These are phyloP conservation scores for Pseudogymnoascus sp. DNA, from an alignment of 2,329 filamentous ascomycete genomes.

Conservation along the genomic window DNA sequence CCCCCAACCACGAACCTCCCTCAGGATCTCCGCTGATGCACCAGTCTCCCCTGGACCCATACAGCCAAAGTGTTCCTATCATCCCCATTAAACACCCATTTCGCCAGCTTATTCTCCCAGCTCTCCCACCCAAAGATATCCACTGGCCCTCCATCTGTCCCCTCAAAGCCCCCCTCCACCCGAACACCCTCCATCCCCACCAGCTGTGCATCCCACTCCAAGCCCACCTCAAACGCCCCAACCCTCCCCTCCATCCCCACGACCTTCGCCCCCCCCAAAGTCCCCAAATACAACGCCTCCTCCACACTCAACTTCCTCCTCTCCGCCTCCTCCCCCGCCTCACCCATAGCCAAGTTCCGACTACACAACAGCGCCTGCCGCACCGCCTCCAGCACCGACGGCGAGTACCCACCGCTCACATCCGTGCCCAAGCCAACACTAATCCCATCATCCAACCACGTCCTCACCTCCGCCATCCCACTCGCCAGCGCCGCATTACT, in stretches of 20 bases:
- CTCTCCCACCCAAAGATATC: conserved; percentile 87
- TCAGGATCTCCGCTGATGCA: conserved; percentile 47
- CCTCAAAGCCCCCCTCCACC: conserved; percentile 28
- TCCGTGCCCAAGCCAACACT: conserved; percentile 84
- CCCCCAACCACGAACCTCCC: neutral
- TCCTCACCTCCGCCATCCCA: conserved; percentile 67
- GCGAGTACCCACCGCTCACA: conserved; percentile 77
- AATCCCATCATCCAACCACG: conserved; percentile 64
- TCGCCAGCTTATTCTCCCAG: conserved; percentile 80
- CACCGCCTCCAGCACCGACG: conserved; percentile 74
- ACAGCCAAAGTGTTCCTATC: conserved; percentile 83
- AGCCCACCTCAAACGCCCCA: no score
- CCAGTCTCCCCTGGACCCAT: conserved; percentile 79
- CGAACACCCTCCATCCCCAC: no score
- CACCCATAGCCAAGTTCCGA: conserved; percentile 55
- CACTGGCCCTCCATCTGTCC: conserved; percentile 51
- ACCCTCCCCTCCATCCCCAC: no score
- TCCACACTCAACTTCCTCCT: conserved; percentile 63
- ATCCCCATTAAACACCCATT: conserved; percentile 93
- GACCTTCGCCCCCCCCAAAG: conserved; percentile 75
- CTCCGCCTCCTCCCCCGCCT: conserved; percentile 37
- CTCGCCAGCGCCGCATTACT: conserved; percentile 77
- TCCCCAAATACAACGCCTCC: conserved; percentile 80
- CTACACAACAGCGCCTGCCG: conserved; percentile 73
- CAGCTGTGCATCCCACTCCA: no score